These are phyloP conservation scores for Chaetothyriales sp. DNA, from an alignment of 2,329 filamentous ascomycete genomes.

Conservation along the genomic window DNA sequence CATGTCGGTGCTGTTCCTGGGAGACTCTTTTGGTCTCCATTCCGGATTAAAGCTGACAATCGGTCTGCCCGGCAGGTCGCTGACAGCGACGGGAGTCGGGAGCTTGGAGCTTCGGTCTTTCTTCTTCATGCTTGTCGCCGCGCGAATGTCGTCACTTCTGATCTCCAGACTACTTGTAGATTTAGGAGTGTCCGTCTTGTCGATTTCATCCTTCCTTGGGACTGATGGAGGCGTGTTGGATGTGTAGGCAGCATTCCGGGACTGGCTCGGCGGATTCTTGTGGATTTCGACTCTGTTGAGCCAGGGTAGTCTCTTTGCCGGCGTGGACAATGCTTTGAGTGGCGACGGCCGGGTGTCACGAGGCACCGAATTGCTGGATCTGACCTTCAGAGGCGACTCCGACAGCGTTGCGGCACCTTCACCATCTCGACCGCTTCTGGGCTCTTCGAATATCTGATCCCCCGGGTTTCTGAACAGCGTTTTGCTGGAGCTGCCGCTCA, in stretches of 20 bases:
- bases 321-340: conserved; percentile 27
- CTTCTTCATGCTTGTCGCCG: conserved; percentile 77
- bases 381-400: conserved; percentile 40
- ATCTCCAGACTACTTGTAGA: conserved; percentile 72
- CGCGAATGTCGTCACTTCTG: conserved; percentile 71
- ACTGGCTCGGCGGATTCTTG: conserved; percentile 69
- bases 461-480: conserved; percentile 46
- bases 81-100: conserved; percentile 80
- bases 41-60: conserved; percentile 93
- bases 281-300: conserved; percentile 58
- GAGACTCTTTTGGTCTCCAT: conserved; percentile 42
- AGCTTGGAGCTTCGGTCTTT: conserved; percentile 77
- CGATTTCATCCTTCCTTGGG: conserved; percentile 7
- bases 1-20: conserved; percentile 26
- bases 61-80: conserved; percentile 74
- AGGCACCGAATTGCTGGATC: conserved; percentile 51
- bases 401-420: neutral
- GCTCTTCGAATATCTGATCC: conserved; percentile 72
- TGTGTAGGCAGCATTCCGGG: conserved; percentile 66
- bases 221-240: conserved; percentile 41
- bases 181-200: conserved; percentile 28
- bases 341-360: conserved; percentile 30
- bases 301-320: conserved; percentile 17
- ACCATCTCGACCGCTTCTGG: conserved; percentile 32
- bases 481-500: conserved; percentile 29